Conservation (phyloP, 1,284 basidiomycete genomes). For the Coniferiporia sulphurascens region DNA sequence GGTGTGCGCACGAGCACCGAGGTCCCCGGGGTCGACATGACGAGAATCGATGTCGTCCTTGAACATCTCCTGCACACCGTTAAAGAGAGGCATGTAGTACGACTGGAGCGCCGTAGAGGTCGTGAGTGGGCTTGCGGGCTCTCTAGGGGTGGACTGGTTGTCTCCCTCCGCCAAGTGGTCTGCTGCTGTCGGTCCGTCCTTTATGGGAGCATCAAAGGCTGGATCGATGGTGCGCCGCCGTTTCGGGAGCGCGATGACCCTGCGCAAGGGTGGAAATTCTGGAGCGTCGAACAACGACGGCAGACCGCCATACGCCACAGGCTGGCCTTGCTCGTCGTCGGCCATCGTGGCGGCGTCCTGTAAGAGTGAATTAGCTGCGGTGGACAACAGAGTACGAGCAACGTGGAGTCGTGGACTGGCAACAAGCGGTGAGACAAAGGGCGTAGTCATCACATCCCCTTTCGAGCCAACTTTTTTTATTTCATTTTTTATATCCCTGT, state of each 20-base stretch:
- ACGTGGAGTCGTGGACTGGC: neutral
- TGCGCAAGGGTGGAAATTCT: slow-evolving; percentile 53
- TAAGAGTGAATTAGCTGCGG: neutral
- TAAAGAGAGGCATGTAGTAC: slow-evolving; percentile 56
- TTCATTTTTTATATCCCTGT: neutral
- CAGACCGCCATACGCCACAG: slow-evolving; percentile 38
- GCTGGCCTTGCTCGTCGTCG: slow-evolving; percentile 1
- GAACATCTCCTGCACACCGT: slow-evolving; percentile 41
- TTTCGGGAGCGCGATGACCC: slow-evolving; percentile 66
- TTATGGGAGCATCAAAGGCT: slow-evolving; percentile 6
- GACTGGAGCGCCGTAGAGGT: slow-evolving; percentile 53
- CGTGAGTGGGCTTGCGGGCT: slow-evolving; percentile 46
- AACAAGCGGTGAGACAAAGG: neutral
- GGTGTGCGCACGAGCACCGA: slow-evolving; percentile 1
- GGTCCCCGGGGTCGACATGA: slow-evolving; percentile 20
- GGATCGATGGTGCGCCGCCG: slow-evolving; percentile 46
- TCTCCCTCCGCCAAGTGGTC: neutral
- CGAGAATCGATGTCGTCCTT: slow-evolving; percentile 22
- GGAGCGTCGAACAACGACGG: slow-evolving; percentile 58
- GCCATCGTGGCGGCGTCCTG: neutral
- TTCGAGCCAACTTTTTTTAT: neutral
- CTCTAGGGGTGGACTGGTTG: slow-evolving; percentile 37
- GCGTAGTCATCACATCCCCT: slow-evolving; percentile 8
- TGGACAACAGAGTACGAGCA: neutral
- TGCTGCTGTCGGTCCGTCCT: neutral